Evolutionary conservation across 805 yeast genomes (phyloP).

Genomic region (Brettanomyces naardenensis): DNA sequence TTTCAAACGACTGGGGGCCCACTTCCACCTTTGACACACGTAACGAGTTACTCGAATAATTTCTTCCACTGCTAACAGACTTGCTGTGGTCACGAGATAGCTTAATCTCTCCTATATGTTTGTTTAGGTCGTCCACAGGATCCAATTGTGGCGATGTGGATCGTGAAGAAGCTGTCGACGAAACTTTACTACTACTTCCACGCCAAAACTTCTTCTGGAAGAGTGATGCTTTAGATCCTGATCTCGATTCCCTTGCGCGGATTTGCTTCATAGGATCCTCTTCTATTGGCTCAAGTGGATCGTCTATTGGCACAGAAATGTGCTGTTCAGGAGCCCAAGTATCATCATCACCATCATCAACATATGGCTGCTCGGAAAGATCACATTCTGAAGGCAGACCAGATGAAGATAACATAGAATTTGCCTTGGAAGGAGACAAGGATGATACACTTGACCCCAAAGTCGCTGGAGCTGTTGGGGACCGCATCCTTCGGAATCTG

Average conservation of each 20-base stretch:
- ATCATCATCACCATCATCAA: not conserved
- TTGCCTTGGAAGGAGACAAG: not conserved
- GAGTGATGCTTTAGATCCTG: constrained; percentile 1
- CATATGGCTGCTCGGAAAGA: not conserved
- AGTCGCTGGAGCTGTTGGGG: not conserved
- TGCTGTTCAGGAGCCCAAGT: too few species aligned
- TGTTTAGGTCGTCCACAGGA: constrained; percentile 14
- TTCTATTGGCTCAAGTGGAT: not conserved
- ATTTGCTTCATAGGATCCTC: not conserved
- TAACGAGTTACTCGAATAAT: constrained; percentile 68
- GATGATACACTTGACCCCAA: not conserved
- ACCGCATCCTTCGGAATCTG: constrained; percentile 1
- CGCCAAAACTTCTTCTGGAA: constrained; percentile 3
- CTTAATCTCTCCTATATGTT: constrained; percentile 31
- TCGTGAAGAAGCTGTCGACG: constrained; percentile 9
- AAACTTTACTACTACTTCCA: not conserved
- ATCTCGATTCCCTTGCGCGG: not conserved
- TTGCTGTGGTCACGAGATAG: constrained; percentile 33
- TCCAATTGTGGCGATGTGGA: constrained; percentile 1
- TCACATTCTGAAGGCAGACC: constrained; percentile 4
- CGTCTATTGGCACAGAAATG: not conserved
- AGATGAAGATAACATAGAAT: not conserved
- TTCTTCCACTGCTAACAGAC: constrained; percentile 33
- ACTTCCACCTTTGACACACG: constrained; percentile 75
- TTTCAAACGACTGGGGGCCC: constrained; percentile 80